Evolutionary conservation across 2,329 filamentous ascomycete genomes (phyloP).

Genomic region (Karstenula rhodostoma): DNA sequence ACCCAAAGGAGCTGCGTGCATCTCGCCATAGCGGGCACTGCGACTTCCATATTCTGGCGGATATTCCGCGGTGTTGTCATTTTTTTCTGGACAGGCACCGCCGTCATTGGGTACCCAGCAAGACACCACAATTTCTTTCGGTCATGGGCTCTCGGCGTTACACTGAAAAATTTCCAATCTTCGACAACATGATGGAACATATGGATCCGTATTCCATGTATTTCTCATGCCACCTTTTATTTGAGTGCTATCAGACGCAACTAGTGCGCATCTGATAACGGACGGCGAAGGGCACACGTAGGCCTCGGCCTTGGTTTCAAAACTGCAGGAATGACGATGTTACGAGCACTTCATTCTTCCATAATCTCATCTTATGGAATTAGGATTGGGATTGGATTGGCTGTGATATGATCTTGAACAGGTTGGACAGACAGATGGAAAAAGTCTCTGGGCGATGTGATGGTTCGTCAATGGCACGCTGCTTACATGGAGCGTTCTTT

Average conservation of each 20-base stretch:
- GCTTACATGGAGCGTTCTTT: not conserved
- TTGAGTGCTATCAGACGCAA: not conserved
- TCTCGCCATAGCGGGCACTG: not conserved
- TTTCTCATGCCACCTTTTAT: not conserved
- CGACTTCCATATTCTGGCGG: not conserved
- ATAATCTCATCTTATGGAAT: not conserved
- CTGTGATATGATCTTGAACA: not conserved
- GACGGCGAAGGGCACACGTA: not conserved
- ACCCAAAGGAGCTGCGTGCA: not conserved
- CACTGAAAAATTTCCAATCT: not conserved
- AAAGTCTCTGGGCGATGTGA: not conserved
- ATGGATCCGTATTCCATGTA: not conserved
- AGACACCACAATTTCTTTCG: not conserved
- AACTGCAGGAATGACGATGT: slow-evolving; percentile 9
- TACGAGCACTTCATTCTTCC: slow-evolving; percentile 10
- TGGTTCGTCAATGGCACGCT: not conserved
- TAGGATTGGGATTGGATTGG: not conserved
- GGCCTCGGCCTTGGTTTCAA: not conserved
- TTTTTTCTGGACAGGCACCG: not conserved
- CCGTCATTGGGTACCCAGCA: not conserved
- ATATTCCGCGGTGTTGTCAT: not conserved
- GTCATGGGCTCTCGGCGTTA: not conserved
- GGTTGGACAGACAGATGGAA: not conserved
- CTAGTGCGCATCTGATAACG: not conserved
- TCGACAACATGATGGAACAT: not conserved